phyloP scores from a whole-genome alignment of 495 filamentous ascomycete genomes.

The Penicillium lividum region DNA sequence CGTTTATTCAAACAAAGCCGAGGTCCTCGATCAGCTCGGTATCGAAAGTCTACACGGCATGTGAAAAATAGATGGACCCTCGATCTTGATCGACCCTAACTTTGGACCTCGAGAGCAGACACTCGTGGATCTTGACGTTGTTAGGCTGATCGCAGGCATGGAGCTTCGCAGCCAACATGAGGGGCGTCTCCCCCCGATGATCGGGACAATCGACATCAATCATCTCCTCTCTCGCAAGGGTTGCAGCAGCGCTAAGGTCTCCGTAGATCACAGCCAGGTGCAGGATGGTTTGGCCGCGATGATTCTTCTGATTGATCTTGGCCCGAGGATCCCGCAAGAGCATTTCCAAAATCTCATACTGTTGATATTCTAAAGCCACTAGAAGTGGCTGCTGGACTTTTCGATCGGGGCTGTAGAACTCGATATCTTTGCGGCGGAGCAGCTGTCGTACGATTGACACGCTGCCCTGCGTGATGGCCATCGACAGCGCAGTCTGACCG shows the following conservation, averaged over 20 bases:
- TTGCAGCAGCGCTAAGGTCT: not conserved
- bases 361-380: not conserved
- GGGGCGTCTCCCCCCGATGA: constrained; percentile 1
- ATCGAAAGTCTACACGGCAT: not conserved
- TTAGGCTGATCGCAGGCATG: not conserved
- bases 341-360: not conserved
- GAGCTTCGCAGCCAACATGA: not conserved
- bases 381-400: not conserved
- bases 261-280: constrained; percentile 10
- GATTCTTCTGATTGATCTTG: not conserved
- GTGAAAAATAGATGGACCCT: not conserved
- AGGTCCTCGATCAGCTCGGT: not conserved
- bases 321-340: not conserved
- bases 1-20: not conserved
- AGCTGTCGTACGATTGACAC: not conserved
- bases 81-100: not conserved
- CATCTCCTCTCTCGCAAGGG: not conserved
- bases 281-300: not conserved
- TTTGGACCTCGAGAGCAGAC: not conserved
- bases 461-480: not conserved
- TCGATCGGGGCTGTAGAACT: too few relatives aligned
- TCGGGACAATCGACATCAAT: constrained; percentile 3
- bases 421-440: too few relatives aligned
- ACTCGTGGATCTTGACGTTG: not conserved
- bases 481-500: not conserved